Evolutionary conservation across 495 filamentous ascomycete genomes (phyloP), one percentile per base, ranked within the genome.

Genomic region (Penicillium canescens): DNA sequence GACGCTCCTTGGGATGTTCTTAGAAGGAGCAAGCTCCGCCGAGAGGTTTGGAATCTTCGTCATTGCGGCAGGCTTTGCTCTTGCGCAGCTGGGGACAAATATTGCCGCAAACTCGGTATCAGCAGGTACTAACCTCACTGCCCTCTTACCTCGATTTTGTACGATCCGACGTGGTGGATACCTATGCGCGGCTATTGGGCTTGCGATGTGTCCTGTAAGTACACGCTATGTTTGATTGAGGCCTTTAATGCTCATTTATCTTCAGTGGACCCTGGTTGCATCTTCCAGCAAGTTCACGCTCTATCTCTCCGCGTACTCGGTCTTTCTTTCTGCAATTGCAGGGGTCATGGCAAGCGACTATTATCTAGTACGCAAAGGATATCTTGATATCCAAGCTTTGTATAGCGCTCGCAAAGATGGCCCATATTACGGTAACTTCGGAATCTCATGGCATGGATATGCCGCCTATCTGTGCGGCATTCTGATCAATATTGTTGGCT

Each of bases 1-100:
- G 3, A 78, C 82, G 11, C 78, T 96, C 0, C 77, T 96, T 12
- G 78, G 81, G 46, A 69, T 69, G 7, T 94, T 96, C 71, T 78
- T 94, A 12, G 57, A 80, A 5, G 81, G 89, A 38, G 87, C 88
- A 43, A 84, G 82, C 46, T 83, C 84, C 13, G 83, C 71, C 11
- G 84, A 91, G 61, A 85, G 92, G 23, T 89, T 90, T 56, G 91
- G 90, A 35, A 89, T 95, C 52, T 96, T 96, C 64, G 79, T 96
- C 51, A 93, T 96, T 60, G 74, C 88, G 0, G 63, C 79, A 18
- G 90, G 89, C 8, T 96, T 96, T 68, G 79, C 88, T 11, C 78
- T 96, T n/a, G 90, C 91, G 16, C 91, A 96, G 66, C 74, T 95
- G 11, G 92, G 92, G 24, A 95, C 91, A 35, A 96, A 96, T 59